Evolutionary conservation across 331 rosid species (phyloP), one percentile per base, ranked within the genome.

Genomic region (Acacia concinna): DNA sequence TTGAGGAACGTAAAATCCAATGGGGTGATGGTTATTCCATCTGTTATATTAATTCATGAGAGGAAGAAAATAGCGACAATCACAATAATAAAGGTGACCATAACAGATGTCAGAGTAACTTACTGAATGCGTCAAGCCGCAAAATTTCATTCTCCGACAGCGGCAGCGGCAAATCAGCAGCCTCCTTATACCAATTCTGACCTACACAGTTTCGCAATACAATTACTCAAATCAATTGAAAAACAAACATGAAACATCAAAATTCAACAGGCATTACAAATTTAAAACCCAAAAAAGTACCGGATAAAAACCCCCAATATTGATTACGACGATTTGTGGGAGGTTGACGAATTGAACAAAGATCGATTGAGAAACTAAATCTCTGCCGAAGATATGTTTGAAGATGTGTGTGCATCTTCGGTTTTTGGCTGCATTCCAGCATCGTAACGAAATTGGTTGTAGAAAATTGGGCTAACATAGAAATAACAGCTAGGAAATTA

Each of bases 401-500:
- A 37, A 4, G 35, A 47, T n/a, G 28, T 23, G 18, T 12, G 54
- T 30, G 14, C 2, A 3, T 10, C 68, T 43, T 41, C 17, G 13
- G 2, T 23, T 28, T 10, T 15, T 38, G 21, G 32, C 51, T 74
- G 79, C 72, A 47, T 57, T 56, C 6, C 65, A 21, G 62, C 44
- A 20, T 68, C n/a, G 38, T 75, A 62, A 41, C 64, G 2, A 35
- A 18, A 63, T 43, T n/a, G 51, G 66, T 1, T 49, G 37, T 17
- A 38, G 1, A 12, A 23, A 71, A 78, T 8, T 18, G 32, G 75
- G 23, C 21, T 21, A 20, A 41, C 51, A 54, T 56, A 40, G 1
- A 17, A 14, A 84, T 43, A 62, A 5, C 28, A 77, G 77, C 74
- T 74, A 64, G 13, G 38, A 32, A 78, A 86, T 54, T 88, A 70